Evolutionary conservation across 441 rosid species (phyloP), one percentile per base, ranked within the genome.

Genomic region (Biscutella auriculata): DNA sequence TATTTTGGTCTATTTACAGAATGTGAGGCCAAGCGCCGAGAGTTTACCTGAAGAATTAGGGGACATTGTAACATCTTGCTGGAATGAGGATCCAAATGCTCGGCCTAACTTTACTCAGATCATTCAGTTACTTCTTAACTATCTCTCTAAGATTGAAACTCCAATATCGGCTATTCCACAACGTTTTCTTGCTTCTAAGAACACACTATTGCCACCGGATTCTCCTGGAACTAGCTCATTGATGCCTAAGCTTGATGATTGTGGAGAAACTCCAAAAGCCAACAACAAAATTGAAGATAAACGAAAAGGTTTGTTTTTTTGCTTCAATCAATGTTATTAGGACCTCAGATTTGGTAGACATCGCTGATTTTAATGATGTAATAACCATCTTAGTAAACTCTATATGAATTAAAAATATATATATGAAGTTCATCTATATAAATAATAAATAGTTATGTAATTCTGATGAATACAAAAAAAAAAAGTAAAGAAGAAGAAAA

Each of bases 201-300:
- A 81, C 67, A 30, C 70, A 5, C 47, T 84, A 33, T 48, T 79
- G 45, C 79, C 82, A 13, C 87, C 85, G 0, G 83, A 79, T 65
- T 84, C 87, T 23, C 87, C 85, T 5, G 85, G 83, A 23, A 84
- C 87, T 29, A 77, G 90, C 74, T 77, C 87, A 10, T 61, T 83
- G 80, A 81, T 83, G 87, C 76, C 76, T 63, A 73, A 63, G 26
- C 61, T 55, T 14, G 80, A 76, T 60, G 76, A 61, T 53, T 72
- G 76, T 11, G 78, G 75, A 17, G 86, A 71, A 63, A 77, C 83
- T 25, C 82, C 85, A 36, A 77, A 74, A 67, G 78, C 73, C 6
- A 77, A 66, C n/a, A n/a, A n/a, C n/a, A n/a, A n/a, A 41, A 63
- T 16, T 54, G 83, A 76, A 56, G 74, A 70, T 53, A 77, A 69